Percentiles rank a stretch among this genome's conserved stretches.
Evolutionary conservation across 75 land plant genomes (phyloP).

Genomic region (Gnetum montanum): DNA sequence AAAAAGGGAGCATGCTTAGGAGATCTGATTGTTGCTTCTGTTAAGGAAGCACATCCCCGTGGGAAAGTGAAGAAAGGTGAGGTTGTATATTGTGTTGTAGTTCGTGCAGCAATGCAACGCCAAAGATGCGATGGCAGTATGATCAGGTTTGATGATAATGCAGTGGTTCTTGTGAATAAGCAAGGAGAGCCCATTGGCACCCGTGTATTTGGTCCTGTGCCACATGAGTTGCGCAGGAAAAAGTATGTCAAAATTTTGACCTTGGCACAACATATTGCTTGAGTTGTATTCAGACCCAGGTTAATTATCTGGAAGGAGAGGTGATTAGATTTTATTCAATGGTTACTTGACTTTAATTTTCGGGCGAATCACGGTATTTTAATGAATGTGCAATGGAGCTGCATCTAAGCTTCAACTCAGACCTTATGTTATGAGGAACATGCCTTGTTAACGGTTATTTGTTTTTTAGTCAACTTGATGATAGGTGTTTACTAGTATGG

Average conservation of each 20-base stretch:
- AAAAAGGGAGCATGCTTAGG: slow-evolving; percentile 65
- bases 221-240: slow-evolving; percentile 75
- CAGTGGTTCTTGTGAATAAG: slow-evolving; percentile 86
- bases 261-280: slow-evolving; percentile 81
- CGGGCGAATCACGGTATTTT: too few relatives aligned
- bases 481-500: too few relatives aligned
- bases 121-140: slow-evolving; percentile 88
- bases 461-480: too few relatives aligned
- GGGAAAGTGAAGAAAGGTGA: slow-evolving; percentile 96
- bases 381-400: too few relatives aligned
- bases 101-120: slow-evolving; percentile 84
- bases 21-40: slow-evolving; percentile 90
- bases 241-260: slow-evolving; percentile 85
- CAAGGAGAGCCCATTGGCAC: slow-evolving; percentile 92
- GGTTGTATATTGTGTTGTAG: slow-evolving; percentile 83
- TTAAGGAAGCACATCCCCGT: slow-evolving; percentile 74
- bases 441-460: too few relatives aligned
- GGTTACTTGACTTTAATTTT: not conserved
- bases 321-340: not conserved
- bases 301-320: too few relatives aligned
- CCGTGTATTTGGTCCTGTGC: slow-evolving; percentile 90
- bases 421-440: too few relatives aligned
- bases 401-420: too few relatives aligned
- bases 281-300: slow-evolving; percentile 1
- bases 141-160: slow-evolving; percentile 93